Percentiles rank a stretch among this genome's conserved stretches.
phyloP scores from a whole-genome alignment of 495 filamentous ascomycete genomes.

The Aspergillus conjunctus region DNA sequence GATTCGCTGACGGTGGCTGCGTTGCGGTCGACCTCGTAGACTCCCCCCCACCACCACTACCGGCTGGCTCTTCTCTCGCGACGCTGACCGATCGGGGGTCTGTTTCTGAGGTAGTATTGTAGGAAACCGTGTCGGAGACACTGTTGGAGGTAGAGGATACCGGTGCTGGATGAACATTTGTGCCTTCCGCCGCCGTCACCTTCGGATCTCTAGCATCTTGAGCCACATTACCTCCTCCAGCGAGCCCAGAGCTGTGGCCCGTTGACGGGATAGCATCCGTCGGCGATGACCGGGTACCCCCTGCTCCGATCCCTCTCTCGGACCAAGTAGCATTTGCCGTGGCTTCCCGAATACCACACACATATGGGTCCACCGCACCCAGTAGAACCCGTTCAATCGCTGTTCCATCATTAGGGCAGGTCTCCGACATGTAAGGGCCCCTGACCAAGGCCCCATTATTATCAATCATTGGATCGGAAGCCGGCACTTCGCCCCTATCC shows the following conservation, averaged over 20 bases:
- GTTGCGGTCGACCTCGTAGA: constrained; percentile 53
- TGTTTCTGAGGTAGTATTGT: constrained; percentile 31
- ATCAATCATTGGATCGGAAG: background rate
- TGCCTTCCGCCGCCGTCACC: constrained; percentile 20
- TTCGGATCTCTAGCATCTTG: constrained; percentile 28
- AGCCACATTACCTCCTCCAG: background rate
- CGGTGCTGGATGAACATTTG: constrained; percentile 15
- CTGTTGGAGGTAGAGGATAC: constrained; percentile 28
- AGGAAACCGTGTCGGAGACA: constrained; percentile 26
- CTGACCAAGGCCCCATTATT: background rate
- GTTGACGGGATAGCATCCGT: constrained; percentile 14
- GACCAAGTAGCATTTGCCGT: constrained; percentile 5
- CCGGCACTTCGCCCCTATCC: constrained; percentile 5
- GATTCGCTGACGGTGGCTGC: constrained; percentile 63
- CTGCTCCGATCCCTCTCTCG: constrained; percentile 16
- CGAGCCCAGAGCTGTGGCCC: constrained; percentile 6
- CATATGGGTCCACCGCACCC: constrained; percentile 14
- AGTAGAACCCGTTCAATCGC: constrained; percentile 26
- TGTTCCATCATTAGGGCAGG: constrained; percentile 22
- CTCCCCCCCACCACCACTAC: constrained; percentile 25
- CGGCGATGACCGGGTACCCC: constrained; percentile 12
- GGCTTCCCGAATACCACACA: constrained; percentile 27
- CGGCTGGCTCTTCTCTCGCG: constrained; percentile 38
- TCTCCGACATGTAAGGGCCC: background rate
- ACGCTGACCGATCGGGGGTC: constrained; percentile 22